phyloP scores from a whole-genome alignment of 192 early-diverging fungal species.

The Coemansia sp. region DNA sequence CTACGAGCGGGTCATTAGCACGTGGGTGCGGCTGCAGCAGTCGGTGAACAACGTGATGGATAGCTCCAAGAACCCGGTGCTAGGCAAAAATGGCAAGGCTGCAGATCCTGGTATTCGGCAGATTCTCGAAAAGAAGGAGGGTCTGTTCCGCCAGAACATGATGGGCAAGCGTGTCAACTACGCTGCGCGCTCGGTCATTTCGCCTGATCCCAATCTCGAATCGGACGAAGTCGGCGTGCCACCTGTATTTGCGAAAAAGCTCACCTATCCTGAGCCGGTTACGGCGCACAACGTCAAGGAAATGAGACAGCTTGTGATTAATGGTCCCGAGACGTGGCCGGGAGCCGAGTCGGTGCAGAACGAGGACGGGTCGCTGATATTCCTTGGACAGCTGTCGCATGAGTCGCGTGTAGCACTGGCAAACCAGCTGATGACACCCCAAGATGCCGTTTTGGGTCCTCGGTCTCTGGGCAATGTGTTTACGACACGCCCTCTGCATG shows the following conservation, averaged over 20 bases:
- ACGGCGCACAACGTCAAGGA: constrained; percentile 93
- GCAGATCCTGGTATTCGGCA: constrained; percentile 92
- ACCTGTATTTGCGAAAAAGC: constrained; percentile 88
- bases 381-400: constrained; percentile 74
- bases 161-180: constrained; percentile 99
- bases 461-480: constrained; percentile 56
- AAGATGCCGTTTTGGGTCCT: constrained; percentile 54
- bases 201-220: constrained; percentile 96
- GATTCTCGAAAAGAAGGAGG: constrained; percentile 98
- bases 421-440: constrained; percentile 85
- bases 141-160: constrained; percentile 99
- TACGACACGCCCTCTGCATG: constrained; percentile 62
- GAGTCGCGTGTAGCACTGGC: constrained; percentile 92
- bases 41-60: constrained; percentile 93
- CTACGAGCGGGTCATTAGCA: constrained; percentile 53
- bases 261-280: constrained; percentile 98
- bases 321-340: constrained; percentile 94
- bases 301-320: constrained; percentile 88
- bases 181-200: constrained; percentile 96
- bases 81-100: constrained; percentile 59
- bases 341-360: constrained; percentile 93
- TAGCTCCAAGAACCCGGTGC: constrained; percentile 79
- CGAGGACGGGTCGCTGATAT: constrained; percentile 89
- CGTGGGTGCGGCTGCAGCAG: constrained; percentile 83
- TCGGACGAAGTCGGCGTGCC: constrained; percentile 98